A percentile compares a stretch with the other conserved stretches of the same genome.
Evolutionary conservation across 2,329 filamentous ascomycete species (phyloP).

Genomic region (Tolypocladium tropicale): DNA sequence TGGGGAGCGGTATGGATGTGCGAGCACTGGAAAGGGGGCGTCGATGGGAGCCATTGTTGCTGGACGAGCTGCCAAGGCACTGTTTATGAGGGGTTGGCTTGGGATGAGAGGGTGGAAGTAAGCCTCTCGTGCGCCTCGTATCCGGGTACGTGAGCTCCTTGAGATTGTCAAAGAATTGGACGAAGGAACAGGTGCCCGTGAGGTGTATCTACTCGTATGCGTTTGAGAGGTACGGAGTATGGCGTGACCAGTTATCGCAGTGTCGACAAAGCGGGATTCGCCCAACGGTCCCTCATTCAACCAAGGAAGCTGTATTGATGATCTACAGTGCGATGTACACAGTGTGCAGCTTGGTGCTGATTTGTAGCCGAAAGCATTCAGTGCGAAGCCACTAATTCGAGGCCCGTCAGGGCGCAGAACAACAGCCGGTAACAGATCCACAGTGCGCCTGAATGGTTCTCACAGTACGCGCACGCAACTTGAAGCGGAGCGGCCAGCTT

Average conservation of each 20-base stretch:
- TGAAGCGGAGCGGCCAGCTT: neutral
- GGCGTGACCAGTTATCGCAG: neutral
- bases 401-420: neutral
- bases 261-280: neutral
- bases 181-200: neutral
- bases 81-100: neutral
- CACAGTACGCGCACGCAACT: neutral
- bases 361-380: neutral
- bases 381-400: neutral
- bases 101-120: neutral
- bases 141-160: neutral
- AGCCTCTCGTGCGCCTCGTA: neutral
- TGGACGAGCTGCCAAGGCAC: neutral
- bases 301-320: neutral
- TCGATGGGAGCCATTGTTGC: conserved; percentile 13
- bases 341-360: neutral
- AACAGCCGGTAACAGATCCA: neutral
- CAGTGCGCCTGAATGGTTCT: neutral
- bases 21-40: conserved; percentile 30
- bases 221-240: neutral
- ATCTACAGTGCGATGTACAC: neutral
- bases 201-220: neutral
- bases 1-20: conserved; percentile 34
- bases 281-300: neutral
- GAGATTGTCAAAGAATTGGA: neutral